Evolutionary conservation across 2,329 filamentous ascomycete species (phyloP), one percentile per base, ranked within the genome.

Genomic region (Aspergillus pseudotamarii): DNA sequence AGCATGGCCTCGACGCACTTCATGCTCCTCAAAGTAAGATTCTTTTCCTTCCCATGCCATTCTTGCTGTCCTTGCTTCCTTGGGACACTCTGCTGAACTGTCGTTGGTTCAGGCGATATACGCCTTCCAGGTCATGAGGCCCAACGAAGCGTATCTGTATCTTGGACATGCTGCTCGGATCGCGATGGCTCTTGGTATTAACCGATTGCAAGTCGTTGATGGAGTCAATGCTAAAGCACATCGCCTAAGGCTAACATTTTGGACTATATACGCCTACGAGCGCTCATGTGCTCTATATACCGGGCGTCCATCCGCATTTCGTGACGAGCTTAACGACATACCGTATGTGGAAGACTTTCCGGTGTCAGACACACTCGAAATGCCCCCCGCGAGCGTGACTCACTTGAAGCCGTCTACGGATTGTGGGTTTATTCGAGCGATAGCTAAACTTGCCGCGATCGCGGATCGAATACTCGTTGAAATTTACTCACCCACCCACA

Each of bases 121-220:
- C 34, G 58, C 45, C 11, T 43, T 38, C 1, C 54, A 64, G 11
- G 62, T 46, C 1, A 64, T 64, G 62, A 36, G 62, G 4, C 58
- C 62, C 16, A 64, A 64, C 19, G 62, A 64, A 4, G 58, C 58
- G 4, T 64, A 60, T 32, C 54, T 64, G 4, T 50, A 36, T 30
- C 45, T 64, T 2, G 62, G 62, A 4, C 54, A 61, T 34, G 62
- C 62, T 3, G 55, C 62, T 4, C 62, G 62, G 6, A 50, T 19
- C 38, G 53, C 48, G 10, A 30, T 61, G 14, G 55, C 54, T 4
- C 34, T 64, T 8, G 62, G 62, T 14, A 55, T 64, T 32, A 64
- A 64, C 32, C 54, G 58, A 16, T 10, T n/a, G 14, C 62, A 64
- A 50, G 62, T 64, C 16, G 46, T 43, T 3, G 38, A 64, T 16